phyloP scores from a whole-genome alignment of 345 rosid genomes.

The Stellera chamaejasme region DNA sequence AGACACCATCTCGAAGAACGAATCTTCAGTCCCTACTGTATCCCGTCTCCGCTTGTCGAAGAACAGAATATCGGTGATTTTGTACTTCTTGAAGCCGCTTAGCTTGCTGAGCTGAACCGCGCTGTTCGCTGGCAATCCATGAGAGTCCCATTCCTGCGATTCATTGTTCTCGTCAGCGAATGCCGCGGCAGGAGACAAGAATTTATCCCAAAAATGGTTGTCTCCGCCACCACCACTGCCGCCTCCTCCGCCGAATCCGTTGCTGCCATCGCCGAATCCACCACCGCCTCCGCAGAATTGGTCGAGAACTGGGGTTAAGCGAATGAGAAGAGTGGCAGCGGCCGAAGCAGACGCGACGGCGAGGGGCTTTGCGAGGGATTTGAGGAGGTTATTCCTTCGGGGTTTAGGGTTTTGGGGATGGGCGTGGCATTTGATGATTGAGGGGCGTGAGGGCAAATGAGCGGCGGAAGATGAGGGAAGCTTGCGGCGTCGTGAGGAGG shows the following conservation, averaged over 20 bases:
- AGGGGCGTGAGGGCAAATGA: conserved; percentile 17
- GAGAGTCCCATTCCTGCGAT: conserved; percentile 77
- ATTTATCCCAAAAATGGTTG: conserved; percentile 42
- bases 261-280: conserved; percentile 25
- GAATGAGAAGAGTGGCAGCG: conserved; percentile 47
- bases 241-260: conserved; percentile 45
- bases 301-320: conserved; percentile 26
- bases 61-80: conserved; percentile 74
- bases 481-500: conserved; percentile 14
- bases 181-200: conserved; percentile 47
- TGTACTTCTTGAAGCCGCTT: conserved; percentile 81
- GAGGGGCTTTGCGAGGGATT: conserved; percentile 33
- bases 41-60: conserved; percentile 51
- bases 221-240: conserved; percentile 33
- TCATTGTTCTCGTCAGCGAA: conserved; percentile 66
- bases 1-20: conserved; percentile 96
- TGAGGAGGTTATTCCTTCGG: conserved; percentile 17
- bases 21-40: conserved; percentile 75
- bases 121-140: conserved; percentile 84
- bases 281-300: conserved; percentile 15
- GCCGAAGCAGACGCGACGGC: conserved; percentile 36
- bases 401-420: conserved; percentile 17
- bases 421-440: conserved; percentile 26
- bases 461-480: conserved; percentile 20
- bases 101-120: conserved; percentile 72